Conservation (phyloP, 2,329 filamentous ascomycete genomes). For the Rosellinia necatrix region DNA sequence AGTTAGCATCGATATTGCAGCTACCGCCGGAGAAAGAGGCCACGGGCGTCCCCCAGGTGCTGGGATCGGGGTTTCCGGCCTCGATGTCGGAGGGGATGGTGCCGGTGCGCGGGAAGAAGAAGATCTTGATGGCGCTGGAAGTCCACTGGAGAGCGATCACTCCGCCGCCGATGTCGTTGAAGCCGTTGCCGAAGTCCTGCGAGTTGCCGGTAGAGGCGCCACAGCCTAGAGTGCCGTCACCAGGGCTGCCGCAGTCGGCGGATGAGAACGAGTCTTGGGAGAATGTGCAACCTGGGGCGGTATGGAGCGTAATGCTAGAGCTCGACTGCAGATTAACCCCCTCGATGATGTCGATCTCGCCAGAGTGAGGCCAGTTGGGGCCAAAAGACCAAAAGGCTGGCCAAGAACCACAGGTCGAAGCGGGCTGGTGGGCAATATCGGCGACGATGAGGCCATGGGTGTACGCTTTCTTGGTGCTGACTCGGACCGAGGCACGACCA, state of each 20-base stretch:
- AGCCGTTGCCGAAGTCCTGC: slow-evolving; percentile 66
- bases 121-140: slow-evolving; percentile 71
- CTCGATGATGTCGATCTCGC: slow-evolving; percentile 83
- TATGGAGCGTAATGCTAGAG: slow-evolving; percentile 72
- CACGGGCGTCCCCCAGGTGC: slow-evolving; percentile 69
- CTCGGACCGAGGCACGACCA: slow-evolving; percentile 72
- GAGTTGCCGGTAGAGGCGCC: slow-evolving; percentile 55
- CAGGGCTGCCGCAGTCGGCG: slow-evolving; percentile 60
- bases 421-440: slow-evolving; percentile 79
- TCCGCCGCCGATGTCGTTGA: slow-evolving; percentile 72
- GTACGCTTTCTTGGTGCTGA: slow-evolving; percentile 69
- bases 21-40: slow-evolving; percentile 68
- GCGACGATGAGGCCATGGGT: slow-evolving; percentile 72
- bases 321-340: slow-evolving; percentile 67
- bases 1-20: slow-evolving; percentile 74
- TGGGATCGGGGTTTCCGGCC: slow-evolving; percentile 64
- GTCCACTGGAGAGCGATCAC: slow-evolving; percentile 82
- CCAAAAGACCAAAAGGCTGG: slow-evolving; percentile 75
- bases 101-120: slow-evolving; percentile 73
- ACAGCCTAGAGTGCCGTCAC: slow-evolving; percentile 62
- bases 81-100: slow-evolving; percentile 67
- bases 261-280: slow-evolving; percentile 50
- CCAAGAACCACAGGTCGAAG: slow-evolving; percentile 73
- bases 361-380: slow-evolving; percentile 68
- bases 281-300: slow-evolving; percentile 60